Percentiles rank a stretch among this genome's conserved stretches.
These are phyloP conservation scores for Trichoderma koningiopsis DNA, from an alignment of 2,329 filamentous ascomycete species.

Conservation along the genomic window DNA sequence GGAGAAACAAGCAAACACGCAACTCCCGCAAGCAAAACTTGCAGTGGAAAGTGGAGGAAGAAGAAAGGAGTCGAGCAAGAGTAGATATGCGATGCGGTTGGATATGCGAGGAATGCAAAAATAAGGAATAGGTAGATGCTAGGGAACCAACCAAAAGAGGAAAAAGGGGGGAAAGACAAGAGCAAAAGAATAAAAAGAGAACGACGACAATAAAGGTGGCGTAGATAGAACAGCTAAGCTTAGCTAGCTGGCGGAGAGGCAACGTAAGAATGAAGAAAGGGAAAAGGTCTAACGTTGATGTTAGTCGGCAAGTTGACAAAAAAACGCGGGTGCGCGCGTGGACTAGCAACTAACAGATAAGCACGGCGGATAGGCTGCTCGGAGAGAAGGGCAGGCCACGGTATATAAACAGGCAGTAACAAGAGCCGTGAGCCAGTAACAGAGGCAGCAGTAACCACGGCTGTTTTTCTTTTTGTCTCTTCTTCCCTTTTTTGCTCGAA, in stretches of 20 bases:
- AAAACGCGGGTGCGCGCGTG: constrained; percentile 24
- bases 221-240: neutral
- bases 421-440: neutral
- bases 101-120: neutral
- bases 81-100: neutral
- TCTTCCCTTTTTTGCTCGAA: neutral
- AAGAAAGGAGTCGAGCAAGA: neutral
- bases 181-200: neutral
- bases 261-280: neutral
- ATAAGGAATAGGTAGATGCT: constrained; percentile 1
- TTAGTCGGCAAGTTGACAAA: constrained; percentile 7
- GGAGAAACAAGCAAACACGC: neutral
- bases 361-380: constrained; percentile 7
- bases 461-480: too few species aligned
- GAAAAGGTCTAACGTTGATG: neutral
- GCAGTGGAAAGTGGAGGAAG: neutral
- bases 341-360: constrained; percentile 5
- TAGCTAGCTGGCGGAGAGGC: neutral
- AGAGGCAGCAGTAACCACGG: neutral
- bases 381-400: constrained; percentile 17
- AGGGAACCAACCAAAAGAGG: neutral
- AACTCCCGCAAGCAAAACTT: neutral
- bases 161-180: neutral
- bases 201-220: neutral
- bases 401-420: neutral